A percentile compares a stretch with the other conserved stretches of the same genome.
These are phyloP conservation scores for Trichoderma breve DNA, from an alignment of 2,329 filamentous ascomycete species.

Conservation along the genomic window DNA sequence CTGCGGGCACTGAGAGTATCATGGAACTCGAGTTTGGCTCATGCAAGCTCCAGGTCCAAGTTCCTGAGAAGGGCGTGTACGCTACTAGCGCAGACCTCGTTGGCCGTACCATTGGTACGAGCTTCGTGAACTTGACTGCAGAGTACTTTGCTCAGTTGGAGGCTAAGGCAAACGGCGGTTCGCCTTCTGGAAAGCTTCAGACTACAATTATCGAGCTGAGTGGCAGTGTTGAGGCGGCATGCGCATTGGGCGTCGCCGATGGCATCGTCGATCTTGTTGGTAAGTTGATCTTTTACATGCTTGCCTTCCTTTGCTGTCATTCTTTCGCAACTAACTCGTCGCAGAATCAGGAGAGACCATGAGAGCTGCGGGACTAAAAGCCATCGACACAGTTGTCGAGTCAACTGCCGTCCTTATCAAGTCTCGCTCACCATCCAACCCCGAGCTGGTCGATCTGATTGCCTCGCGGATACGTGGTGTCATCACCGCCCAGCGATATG, in stretches of 20 bases:
- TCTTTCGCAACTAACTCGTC: not conserved
- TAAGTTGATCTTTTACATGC: constrained; percentile 46
- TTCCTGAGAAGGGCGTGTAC: constrained; percentile 79
- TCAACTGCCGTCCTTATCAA: constrained; percentile 89
- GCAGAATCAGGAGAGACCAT: constrained; percentile 97
- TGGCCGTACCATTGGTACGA: constrained; percentile 91
- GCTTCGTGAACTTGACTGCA: constrained; percentile 81
- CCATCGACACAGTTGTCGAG: constrained; percentile 89
- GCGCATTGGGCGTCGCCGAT: constrained; percentile 90
- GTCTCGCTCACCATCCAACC: constrained; percentile 78
- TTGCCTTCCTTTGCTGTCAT: not conserved
- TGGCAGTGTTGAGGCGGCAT: constrained; percentile 95
- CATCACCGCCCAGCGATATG: constrained; percentile 90
- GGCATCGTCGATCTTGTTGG: constrained; percentile 97
- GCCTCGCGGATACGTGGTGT: constrained; percentile 85
- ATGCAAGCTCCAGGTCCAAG: constrained; percentile 96
- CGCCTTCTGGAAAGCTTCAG: constrained; percentile 54
- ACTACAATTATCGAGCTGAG: constrained; percentile 94
- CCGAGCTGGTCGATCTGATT: constrained; percentile 78
- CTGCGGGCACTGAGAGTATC: constrained; percentile 73
- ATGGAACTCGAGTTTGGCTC: constrained; percentile 86
- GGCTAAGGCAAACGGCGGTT: constrained; percentile 38
- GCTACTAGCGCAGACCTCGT: constrained; percentile 71
- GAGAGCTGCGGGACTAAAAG: constrained; percentile 89
- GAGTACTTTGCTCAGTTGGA: constrained; percentile 84